phyloP scores from a whole-genome alignment of 2,329 filamentous ascomycete species.

The Claviceps capensis region DNA sequence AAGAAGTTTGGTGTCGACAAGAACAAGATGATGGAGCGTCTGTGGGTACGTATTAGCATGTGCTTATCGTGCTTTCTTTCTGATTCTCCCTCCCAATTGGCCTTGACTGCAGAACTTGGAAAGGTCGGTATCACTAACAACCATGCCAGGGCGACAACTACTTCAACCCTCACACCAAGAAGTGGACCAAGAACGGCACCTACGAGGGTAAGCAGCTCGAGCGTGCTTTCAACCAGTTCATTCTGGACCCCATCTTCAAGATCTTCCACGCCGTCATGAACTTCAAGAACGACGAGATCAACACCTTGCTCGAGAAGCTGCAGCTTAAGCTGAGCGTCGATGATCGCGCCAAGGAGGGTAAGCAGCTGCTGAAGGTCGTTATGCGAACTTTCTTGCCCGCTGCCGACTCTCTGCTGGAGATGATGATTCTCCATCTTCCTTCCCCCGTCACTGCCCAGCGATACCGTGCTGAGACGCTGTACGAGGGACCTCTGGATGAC shows the following conservation, averaged over 20 bases:
- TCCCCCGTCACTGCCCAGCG: constrained; percentile 90
- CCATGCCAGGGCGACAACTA: constrained; percentile 68
- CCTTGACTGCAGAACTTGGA: not conserved
- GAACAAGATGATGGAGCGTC: constrained; percentile 99
- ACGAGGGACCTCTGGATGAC: constrained; percentile 93
- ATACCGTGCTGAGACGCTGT: constrained; percentile 97
- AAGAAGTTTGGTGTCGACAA: constrained; percentile 99
- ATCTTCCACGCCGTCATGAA: constrained; percentile 96
- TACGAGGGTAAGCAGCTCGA: constrained; percentile 81
- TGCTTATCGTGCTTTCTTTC: not conserved
- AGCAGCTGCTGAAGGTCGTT: constrained; percentile 92
- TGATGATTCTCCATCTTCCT: constrained; percentile 99
- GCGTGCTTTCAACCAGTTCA: constrained; percentile 99
- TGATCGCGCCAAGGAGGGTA: constrained; percentile 90
- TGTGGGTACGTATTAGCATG: constrained; percentile 55
- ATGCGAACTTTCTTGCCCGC: constrained; percentile 99
- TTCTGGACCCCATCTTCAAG: constrained; percentile 98
- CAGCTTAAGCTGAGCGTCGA: constrained; percentile 78
- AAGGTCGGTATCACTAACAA: constrained; percentile 8
- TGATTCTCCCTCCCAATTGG: too few relatives aligned
- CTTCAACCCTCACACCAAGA: constrained; percentile 99
- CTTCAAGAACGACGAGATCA: constrained; percentile 92
- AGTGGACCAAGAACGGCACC: constrained; percentile 85
- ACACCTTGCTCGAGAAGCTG: constrained; percentile 78
- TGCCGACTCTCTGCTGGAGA: constrained; percentile 95